Evolutionary conservation across 2,329 filamentous ascomycete species (phyloP).

Genomic region (Alternaria hordeiaustralica): DNA sequence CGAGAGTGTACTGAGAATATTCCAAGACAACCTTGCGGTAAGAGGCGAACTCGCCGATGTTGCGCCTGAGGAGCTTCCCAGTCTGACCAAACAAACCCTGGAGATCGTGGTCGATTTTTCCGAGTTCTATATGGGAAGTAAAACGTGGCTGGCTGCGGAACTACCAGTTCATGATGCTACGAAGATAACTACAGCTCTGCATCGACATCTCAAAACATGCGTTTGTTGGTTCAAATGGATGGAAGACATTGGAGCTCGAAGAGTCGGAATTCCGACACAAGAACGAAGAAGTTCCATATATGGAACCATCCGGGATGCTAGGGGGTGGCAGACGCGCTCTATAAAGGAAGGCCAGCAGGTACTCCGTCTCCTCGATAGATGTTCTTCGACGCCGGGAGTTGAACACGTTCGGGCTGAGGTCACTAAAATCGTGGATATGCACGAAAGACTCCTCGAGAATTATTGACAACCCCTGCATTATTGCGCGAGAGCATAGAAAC

Average conservation of each 20-base stretch:
- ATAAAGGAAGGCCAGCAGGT: neutral
- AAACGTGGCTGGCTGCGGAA: neutral
- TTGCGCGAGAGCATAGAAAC: neutral
- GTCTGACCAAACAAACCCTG: neutral
- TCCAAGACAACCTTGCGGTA: neutral
- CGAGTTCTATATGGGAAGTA: neutral
- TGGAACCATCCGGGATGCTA: neutral
- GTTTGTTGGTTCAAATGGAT: neutral
- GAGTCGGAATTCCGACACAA: neutral
- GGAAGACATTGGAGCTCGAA: neutral
- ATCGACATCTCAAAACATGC: neutral
- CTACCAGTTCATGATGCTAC: neutral
- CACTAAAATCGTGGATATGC: neutral
- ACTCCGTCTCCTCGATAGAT: neutral
- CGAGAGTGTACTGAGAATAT: neutral
- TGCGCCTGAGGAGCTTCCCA: neutral
- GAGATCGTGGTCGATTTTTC: neutral
- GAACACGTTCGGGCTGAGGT: neutral
- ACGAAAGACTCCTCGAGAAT: neutral
- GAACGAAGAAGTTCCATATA: neutral
- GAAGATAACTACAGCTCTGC: neutral
- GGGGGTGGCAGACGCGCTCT: neutral
- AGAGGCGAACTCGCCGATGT: neutral
- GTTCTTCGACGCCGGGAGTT: neutral
- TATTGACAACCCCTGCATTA: neutral